Conservation (phyloP, 805 yeast genomes). For the Lipomyces starkeyi region DNA sequence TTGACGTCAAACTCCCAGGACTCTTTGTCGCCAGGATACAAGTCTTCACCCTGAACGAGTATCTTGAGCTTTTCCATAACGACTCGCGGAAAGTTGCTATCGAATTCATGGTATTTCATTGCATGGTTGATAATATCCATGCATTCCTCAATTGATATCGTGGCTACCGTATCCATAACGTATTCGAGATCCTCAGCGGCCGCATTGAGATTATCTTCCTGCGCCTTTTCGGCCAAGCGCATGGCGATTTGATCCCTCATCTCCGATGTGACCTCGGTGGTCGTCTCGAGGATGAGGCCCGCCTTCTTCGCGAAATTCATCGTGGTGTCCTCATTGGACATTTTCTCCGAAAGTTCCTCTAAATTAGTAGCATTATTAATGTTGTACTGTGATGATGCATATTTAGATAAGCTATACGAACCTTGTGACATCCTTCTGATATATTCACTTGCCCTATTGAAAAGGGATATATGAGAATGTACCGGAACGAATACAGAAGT, state of each 20-base stretch:
- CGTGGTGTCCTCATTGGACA: neutral
- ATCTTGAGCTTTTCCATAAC: slow-evolving; percentile 47
- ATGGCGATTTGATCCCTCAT: slow-evolving; percentile 1
- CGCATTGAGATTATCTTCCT: neutral
- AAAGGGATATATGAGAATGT: too few relatives aligned
- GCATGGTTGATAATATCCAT: slow-evolving; percentile 48
- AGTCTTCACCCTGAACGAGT: slow-evolving; percentile 15
- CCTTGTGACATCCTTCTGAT: too few relatives aligned
- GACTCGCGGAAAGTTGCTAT: slow-evolving; percentile 52
- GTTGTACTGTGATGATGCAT: too few relatives aligned
- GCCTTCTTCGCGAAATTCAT: neutral
- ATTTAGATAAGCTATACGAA: too few relatives aligned
- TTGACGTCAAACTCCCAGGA: slow-evolving; percentile 45
- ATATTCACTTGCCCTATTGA: too few relatives aligned
- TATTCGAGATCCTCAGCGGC: neutral
- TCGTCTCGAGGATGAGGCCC: neutral
- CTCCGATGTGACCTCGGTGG: neutral
- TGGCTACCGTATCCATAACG: slow-evolving; percentile 47
- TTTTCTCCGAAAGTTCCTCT: too few relatives aligned
- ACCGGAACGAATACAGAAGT: too few relatives aligned
- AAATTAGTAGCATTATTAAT: too few relatives aligned
- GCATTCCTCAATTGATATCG: slow-evolving; percentile 49
- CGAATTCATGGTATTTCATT: slow-evolving; percentile 50
- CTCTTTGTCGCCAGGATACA: slow-evolving; percentile 1
- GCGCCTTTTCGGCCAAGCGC: neutral